Percentiles rank a stretch among this genome's conserved stretches.
Evolutionary conservation across 208 protist genomes (phyloP).

Genomic region (Crithidia mellificae): DNA sequence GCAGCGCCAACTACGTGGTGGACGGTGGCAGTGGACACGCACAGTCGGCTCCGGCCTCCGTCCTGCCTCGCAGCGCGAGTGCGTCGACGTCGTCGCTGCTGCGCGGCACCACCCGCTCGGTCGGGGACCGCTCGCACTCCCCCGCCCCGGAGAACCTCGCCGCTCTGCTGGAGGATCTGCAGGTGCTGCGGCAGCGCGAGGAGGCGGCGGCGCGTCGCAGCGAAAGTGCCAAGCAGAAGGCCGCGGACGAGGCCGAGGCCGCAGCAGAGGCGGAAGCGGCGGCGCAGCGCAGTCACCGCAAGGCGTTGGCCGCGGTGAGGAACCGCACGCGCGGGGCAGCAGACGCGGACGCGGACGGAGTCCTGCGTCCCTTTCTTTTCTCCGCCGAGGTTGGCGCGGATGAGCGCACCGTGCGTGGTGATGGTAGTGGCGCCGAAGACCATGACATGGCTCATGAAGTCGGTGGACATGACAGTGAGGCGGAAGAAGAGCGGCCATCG

Average conservation of each 20-base stretch:
- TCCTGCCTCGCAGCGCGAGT: slow-evolving; percentile 1
- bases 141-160: slow-evolving; percentile 6
- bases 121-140: not conserved
- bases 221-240: not conserved
- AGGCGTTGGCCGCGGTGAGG: slow-evolving; percentile 3
- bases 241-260: not conserved
- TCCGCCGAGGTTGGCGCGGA: not conserved
- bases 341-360: not conserved
- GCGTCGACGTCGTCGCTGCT: not conserved
- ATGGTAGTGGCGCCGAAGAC: no score
- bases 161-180: slow-evolving; percentile 24
- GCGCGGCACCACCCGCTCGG: not conserved
- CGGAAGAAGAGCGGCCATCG: not conserved
- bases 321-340: not conserved
- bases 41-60: slow-evolving; percentile 1
- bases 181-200: slow-evolving; percentile 17
- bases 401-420: no score
- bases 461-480: no score
- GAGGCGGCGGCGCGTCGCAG: not conserved
- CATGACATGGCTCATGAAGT: no score
- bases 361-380: slow-evolving; percentile 1
- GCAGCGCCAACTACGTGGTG: not conserved
- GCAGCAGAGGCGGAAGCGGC: slow-evolving; percentile 11
- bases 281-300: slow-evolving; percentile 10
- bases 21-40: not conserved